phyloP scores from a whole-genome alignment of 108 stramenopile genomes.

The Mayamaea pseudoterrestris region DNA sequence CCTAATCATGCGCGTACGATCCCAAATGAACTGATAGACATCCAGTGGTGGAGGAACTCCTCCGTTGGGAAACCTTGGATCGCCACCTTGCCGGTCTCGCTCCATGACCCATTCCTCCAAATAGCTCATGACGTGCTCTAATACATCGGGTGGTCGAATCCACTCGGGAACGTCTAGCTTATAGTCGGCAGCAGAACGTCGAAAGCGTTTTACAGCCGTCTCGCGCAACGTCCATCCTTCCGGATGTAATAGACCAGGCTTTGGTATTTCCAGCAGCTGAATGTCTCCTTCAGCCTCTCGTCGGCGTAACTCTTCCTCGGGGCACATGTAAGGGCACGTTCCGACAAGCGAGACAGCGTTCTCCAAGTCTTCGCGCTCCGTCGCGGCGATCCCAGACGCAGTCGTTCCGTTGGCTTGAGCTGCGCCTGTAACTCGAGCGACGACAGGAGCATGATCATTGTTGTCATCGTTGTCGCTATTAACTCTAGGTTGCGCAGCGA shows the following conservation, averaged over 20 bases:
- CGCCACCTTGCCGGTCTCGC: constrained; percentile 81
- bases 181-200: constrained; percentile 81
- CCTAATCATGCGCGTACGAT: constrained; percentile 76
- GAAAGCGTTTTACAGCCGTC: constrained; percentile 77
- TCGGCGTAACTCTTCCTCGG: constrained; percentile 67
- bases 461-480: constrained; percentile 8
- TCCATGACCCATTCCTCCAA: constrained; percentile 90
- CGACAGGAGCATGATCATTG: too few species aligned
- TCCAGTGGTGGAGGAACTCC: constrained; percentile 57
- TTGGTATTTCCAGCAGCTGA: constrained; percentile 64
- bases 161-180: constrained; percentile 78
- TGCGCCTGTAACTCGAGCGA: background rate
- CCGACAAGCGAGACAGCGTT: constrained; percentile 60
- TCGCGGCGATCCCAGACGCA: background rate
- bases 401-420: background rate
- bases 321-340: constrained; percentile 66
- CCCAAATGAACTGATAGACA: constrained; percentile 87
- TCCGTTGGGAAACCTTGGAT: constrained; percentile 47
- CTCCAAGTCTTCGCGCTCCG: constrained; percentile 28
- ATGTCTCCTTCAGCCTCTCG: constrained; percentile 72
- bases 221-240: constrained; percentile 62
- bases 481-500: too few species aligned
- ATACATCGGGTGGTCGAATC: constrained; percentile 66
- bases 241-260: constrained; percentile 65
- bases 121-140: constrained; percentile 64